Percentiles rank a stretch among this genome's conserved stretches.
Evolutionary conservation across 805 yeast species (phyloP).

Genomic region (Zygotorulaspora florentina): DNA sequence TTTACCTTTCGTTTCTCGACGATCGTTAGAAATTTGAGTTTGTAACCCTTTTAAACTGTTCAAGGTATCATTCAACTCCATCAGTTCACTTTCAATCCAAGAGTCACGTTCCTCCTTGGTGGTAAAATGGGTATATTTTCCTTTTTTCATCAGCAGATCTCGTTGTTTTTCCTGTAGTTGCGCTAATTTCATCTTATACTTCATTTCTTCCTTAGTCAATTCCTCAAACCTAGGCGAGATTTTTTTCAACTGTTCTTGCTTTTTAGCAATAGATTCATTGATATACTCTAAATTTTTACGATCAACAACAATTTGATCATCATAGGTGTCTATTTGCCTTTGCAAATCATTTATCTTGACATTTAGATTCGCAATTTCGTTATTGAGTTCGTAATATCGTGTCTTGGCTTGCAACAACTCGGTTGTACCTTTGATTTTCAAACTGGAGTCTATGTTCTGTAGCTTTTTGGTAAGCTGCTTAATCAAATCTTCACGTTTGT

Average conservation of each 20-base stretch:
- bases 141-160: slow-evolving; percentile 63
- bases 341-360: slow-evolving; percentile 44
- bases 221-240: slow-evolving; percentile 41
- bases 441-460: slow-evolving; percentile 42
- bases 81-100: slow-evolving; percentile 59
- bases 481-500: slow-evolving; percentile 54
- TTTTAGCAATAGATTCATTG: slow-evolving; percentile 32
- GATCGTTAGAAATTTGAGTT: slow-evolving; percentile 15
- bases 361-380: slow-evolving; percentile 46
- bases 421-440: slow-evolving; percentile 46
- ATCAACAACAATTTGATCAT: slow-evolving; percentile 32
- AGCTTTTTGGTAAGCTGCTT: slow-evolving; percentile 44
- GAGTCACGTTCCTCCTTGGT: slow-evolving; percentile 55
- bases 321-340: slow-evolving; percentile 32
- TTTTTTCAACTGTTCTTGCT: slow-evolving; percentile 37
- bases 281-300: slow-evolving; percentile 26
- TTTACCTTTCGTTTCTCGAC: slow-evolving; percentile 16
- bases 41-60: slow-evolving; percentile 26
- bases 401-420: slow-evolving; percentile 54
- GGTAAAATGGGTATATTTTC: slow-evolving; percentile 57
- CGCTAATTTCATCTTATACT: slow-evolving; percentile 38
- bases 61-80: slow-evolving; percentile 31
- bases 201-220: slow-evolving; percentile 40
- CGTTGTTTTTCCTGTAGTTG: slow-evolving; percentile 52
- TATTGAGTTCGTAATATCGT: slow-evolving; percentile 47